A percentile compares a stretch with the other conserved stretches of the same genome.
Conservation (phyloP, 805 yeast genomes). For the Komagataella mondaviorum region DNA sequence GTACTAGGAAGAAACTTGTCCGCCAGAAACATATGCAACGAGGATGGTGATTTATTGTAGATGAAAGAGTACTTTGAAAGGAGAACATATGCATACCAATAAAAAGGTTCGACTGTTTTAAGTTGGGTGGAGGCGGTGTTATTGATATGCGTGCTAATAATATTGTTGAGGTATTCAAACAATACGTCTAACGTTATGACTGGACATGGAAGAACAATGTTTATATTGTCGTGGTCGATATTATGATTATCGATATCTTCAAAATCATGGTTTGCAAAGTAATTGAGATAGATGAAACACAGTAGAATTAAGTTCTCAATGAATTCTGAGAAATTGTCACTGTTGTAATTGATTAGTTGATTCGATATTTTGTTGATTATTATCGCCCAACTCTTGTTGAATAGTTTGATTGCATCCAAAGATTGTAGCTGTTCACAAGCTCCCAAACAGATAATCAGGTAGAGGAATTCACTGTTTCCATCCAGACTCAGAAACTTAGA, state of each 20-base stretch:
- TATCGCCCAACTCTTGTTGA: constrained; percentile 30
- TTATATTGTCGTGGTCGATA: constrained; percentile 6
- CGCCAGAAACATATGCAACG: constrained; percentile 17
- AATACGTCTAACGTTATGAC: constrained; percentile 29
- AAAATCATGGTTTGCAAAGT: constrained; percentile 17
- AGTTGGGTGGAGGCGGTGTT: constrained; percentile 9
- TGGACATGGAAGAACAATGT: neutral
- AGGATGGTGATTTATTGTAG: constrained; percentile 26
- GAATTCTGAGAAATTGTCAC: constrained; percentile 20
- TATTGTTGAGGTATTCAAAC: constrained; percentile 35
- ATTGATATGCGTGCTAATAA: constrained; percentile 25
- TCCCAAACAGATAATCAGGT: constrained; percentile 32
- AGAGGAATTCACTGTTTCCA: constrained; percentile 25
- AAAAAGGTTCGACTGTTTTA: constrained; percentile 12
- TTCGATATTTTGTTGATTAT: constrained; percentile 15
- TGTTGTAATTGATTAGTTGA: constrained; percentile 16
- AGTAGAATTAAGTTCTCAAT: constrained; percentile 31
- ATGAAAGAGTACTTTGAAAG: constrained; percentile 28
- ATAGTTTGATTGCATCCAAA: constrained; percentile 20
- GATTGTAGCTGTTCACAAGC: constrained; percentile 21
- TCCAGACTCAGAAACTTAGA: constrained; percentile 10
- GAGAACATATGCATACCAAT: constrained; percentile 35
- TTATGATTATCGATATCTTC: neutral
- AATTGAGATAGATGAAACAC: constrained; percentile 26
- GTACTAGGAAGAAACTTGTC: constrained; percentile 14